These are phyloP conservation scores for Suillus bovinus DNA, from an alignment of 768 basidiomycete genomes.

Conservation along the genomic window DNA sequence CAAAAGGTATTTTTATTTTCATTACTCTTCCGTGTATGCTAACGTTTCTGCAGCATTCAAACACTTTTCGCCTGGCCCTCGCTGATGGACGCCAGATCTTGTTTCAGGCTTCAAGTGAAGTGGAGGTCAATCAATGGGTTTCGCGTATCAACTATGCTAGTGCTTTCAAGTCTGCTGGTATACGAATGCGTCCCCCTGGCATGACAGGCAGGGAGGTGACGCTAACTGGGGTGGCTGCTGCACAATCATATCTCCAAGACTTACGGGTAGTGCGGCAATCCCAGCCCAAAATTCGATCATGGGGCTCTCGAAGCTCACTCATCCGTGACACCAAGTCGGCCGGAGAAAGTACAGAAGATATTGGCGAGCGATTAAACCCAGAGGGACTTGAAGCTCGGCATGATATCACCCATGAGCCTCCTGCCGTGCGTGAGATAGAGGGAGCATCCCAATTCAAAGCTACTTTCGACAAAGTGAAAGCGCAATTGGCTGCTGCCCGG, in stretches of 20 bases:
- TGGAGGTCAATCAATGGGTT: conserved; percentile 89
- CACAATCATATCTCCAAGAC: conserved; percentile 79
- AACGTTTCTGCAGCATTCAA: conserved; percentile 46
- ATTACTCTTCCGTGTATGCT: not conserved
- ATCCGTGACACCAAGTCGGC: conserved; percentile 41
- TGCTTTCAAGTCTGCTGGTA: conserved; percentile 81
- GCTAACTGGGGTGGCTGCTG: conserved; percentile 83
- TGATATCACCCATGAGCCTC: conserved; percentile 43
- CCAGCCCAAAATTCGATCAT: conserved; percentile 32
- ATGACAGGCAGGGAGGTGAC: conserved; percentile 72
- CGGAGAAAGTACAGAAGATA: conserved; percentile 31
- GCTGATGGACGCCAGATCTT: conserved; percentile 80
- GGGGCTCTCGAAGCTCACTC: conserved; percentile 37
- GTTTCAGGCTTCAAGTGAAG: conserved; percentile 67
- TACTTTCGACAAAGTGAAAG: conserved; percentile 86
- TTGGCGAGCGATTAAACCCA: conserved; percentile 28
- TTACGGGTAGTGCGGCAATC: conserved; percentile 40
- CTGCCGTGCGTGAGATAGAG: conserved; percentile 55
- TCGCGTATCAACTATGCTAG: conserved; percentile 92
- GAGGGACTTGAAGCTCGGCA: conserved; percentile 9
- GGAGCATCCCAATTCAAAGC: conserved; percentile 72
- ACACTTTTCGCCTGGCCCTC: conserved; percentile 78
- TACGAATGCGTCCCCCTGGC: conserved; percentile 75
- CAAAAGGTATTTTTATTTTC: conserved; percentile 55
- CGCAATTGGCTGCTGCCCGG: conserved; percentile 66